These are phyloP conservation scores for Hawksworthiomyces lignivorus DNA, from an alignment of 2,329 filamentous ascomycete species.

Conservation along the genomic window DNA sequence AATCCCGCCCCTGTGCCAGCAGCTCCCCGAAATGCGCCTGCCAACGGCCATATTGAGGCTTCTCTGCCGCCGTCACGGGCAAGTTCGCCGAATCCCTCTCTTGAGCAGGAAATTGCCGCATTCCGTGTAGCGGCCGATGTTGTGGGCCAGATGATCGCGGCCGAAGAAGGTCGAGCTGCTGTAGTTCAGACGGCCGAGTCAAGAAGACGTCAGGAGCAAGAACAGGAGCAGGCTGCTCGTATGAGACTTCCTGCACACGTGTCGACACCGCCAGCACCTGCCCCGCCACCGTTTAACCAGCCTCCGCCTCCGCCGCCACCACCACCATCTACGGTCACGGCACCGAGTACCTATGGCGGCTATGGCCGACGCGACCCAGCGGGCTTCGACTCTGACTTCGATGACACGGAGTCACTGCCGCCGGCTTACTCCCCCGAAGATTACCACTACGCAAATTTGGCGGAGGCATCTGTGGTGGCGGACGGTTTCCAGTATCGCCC, in stretches of 20 bases:
- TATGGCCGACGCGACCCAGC: slow-evolving; percentile 6
- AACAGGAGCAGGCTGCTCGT: slow-evolving; percentile 2
- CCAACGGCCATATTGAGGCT: slow-evolving; percentile 12
- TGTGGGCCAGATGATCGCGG: slow-evolving; percentile 38
- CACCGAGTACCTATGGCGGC: slow-evolving; percentile 7
- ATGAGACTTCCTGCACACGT: neutral
- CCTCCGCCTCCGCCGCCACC: slow-evolving; percentile 5
- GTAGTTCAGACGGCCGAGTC: slow-evolving; percentile 14
- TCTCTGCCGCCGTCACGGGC: neutral
- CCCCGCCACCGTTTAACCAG: slow-evolving; percentile 1
- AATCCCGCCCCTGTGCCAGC: neutral
- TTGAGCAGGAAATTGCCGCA: slow-evolving; percentile 42
- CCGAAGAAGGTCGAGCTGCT: slow-evolving; percentile 28
- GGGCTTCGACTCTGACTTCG: slow-evolving; percentile 11
- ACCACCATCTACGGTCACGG: slow-evolving; percentile 3
- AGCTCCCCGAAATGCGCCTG: no score
- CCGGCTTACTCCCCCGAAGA: slow-evolving; percentile 33
- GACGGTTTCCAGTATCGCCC: slow-evolving; percentile 36
- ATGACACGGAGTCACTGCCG: slow-evolving; percentile 32
- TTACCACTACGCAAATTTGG: slow-evolving; percentile 10
- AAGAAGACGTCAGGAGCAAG: slow-evolving; percentile 14
- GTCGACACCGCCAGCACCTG: neutral
- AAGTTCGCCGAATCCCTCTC: slow-evolving; percentile 23
- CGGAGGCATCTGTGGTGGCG: slow-evolving; percentile 28
- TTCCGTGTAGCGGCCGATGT: slow-evolving; percentile 39